These are phyloP conservation scores for Venturia pyrina DNA, from an alignment of 2,329 filamentous ascomycete genomes.

Conservation along the genomic window DNA sequence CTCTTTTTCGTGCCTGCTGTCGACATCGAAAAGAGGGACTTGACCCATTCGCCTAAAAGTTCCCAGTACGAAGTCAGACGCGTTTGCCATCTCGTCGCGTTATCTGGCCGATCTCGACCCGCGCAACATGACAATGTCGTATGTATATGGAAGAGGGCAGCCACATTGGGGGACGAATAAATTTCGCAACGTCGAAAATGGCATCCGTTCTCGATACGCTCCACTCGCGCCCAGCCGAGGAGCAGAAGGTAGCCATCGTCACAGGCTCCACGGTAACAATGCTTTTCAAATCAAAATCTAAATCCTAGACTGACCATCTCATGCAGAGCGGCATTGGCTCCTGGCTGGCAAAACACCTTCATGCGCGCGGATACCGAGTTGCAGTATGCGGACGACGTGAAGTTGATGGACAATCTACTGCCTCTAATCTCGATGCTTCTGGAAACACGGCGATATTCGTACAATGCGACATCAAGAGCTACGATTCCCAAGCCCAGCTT, in stretches of 20 bases:
- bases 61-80: background rate
- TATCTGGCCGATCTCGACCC: background rate
- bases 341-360: constrained; percentile 30
- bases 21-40: too few relatives aligned
- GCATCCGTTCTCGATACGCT: background rate
- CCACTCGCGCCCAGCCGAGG: background rate
- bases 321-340: constrained; percentile 39
- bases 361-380: constrained; percentile 26
- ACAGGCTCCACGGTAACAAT: background rate
- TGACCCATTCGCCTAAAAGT: too few relatives aligned
- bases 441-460: constrained; percentile 29
- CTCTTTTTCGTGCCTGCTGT: too few relatives aligned
- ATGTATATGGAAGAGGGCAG: background rate
- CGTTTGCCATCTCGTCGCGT: background rate
- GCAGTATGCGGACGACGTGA: constrained; percentile 32
- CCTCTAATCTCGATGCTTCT: constrained; percentile 14
- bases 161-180: background rate
- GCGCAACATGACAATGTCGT: background rate
- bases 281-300: background rate
- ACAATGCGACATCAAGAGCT: constrained; percentile 36
- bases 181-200: background rate
- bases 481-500: constrained; percentile 32
- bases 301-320: background rate
- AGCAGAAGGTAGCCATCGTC: background rate
- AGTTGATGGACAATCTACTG: constrained; percentile 24